Evolutionary conservation across 345 rosid genomes (phyloP).

Genomic region (Odontarrhena argentea): DNA sequence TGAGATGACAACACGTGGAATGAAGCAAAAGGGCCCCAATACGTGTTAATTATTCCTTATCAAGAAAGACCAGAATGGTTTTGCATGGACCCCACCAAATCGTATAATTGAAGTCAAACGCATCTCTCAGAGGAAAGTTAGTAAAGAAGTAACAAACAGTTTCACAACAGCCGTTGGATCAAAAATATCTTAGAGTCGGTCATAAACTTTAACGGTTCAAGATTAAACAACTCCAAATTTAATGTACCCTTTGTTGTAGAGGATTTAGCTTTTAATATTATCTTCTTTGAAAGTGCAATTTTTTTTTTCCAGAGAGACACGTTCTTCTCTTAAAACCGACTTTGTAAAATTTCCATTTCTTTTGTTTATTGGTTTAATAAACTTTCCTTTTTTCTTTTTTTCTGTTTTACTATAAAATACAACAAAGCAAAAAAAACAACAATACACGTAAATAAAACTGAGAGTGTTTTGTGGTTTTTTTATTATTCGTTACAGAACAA

Average conservation of each 20-base stretch:
- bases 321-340: slow-evolving; percentile 38
- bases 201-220: slow-evolving; percentile 8
- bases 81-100: slow-evolving; percentile 31
- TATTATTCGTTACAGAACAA: neutral
- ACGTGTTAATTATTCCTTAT: slow-evolving; percentile 29
- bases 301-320: slow-evolving; percentile 6
- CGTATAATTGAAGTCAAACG: slow-evolving; percentile 35
- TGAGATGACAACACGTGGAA: slow-evolving; percentile 25
- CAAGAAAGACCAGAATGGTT: slow-evolving; percentile 4
- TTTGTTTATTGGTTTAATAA: neutral
- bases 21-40: neutral
- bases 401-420: too few species aligned
- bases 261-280: slow-evolving; percentile 17
- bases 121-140: slow-evolving; percentile 9
- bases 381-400: too few species aligned
- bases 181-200: slow-evolving; percentile 23
- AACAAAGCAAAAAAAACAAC: slow-evolving; percentile 1
- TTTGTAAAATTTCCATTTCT: slow-evolving; percentile 19
- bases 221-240: neutral
- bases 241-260: slow-evolving; percentile 11
- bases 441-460: slow-evolving; percentile 16
- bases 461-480: neutral
- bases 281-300: slow-evolving; percentile 10
- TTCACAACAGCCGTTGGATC: slow-evolving; percentile 27
- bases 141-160: slow-evolving; percentile 13